Percentiles rank a stretch among this genome's conserved stretches.
Evolutionary conservation across 2,329 filamentous ascomycete genomes (phyloP).

Genomic region (Sodiomyces alkalinus): DNA sequence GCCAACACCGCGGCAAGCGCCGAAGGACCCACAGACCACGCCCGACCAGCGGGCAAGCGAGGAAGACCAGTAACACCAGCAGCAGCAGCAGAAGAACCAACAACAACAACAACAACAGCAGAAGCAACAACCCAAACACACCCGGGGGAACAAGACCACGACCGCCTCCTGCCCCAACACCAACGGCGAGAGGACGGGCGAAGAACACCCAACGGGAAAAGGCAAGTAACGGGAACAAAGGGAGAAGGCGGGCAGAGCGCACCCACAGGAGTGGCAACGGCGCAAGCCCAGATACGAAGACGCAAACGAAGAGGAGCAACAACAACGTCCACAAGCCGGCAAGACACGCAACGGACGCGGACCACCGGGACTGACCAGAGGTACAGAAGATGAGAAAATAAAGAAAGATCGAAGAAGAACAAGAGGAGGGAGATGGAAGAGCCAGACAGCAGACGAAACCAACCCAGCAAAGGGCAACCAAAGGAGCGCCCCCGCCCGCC

Average conservation of each 20-base stretch:
- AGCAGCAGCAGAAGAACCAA: conserved; percentile 84
- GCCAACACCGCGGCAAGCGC: conserved; percentile 63
- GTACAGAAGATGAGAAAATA: too few species aligned
- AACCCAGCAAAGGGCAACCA: too few species aligned
- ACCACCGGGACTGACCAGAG: too few species aligned
- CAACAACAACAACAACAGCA: conserved; percentile 84
- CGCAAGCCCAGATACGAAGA: conserved; percentile 60
- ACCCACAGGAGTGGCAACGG: conserved; percentile 46
- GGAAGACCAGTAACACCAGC: conserved; percentile 90
- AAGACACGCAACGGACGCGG: too few species aligned
- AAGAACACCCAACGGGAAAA: conserved; percentile 81
- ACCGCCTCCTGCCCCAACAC: conserved; percentile 75
- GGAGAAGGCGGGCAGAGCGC: conserved; percentile 47
- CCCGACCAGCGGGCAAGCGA: conserved; percentile 98
- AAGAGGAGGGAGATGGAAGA: too few species aligned
- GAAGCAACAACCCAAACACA: conserved; percentile 57
- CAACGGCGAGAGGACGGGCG: conserved; percentile 64
- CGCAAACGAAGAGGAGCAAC: too few species aligned
- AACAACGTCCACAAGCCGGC: too few species aligned
- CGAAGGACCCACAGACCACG: conserved; percentile 83
- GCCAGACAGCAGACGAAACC: too few species aligned
- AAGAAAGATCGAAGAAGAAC: too few species aligned
- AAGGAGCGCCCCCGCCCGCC: too few species aligned
- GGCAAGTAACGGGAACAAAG: conserved; percentile 76
- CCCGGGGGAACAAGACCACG: conserved; percentile 62